A percentile compares a stretch with the other conserved stretches of the same genome.
Conservation (phyloP, 176 grass and related monocot genomes). For the Panicum miliaceum region DNA sequence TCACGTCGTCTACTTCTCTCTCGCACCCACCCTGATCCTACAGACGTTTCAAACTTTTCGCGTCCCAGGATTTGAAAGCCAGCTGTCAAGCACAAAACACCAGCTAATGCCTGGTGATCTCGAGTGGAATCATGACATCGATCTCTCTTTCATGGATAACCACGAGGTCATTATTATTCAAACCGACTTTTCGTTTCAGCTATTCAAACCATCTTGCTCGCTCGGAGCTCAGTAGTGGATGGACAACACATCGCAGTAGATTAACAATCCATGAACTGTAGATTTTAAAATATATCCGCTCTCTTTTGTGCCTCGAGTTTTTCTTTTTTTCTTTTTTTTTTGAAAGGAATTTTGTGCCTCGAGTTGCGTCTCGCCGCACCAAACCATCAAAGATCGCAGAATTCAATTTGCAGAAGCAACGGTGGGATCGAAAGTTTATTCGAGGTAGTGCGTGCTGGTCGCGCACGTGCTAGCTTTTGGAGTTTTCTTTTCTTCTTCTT, state of each 20-base stretch:
- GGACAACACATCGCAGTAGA: neutral
- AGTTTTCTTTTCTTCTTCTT: too few relatives aligned
- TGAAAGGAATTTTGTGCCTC: neutral
- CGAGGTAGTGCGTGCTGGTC: constrained; percentile 30
- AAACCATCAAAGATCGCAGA: constrained; percentile 22
- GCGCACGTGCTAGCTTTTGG: neutral
- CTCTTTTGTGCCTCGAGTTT: neutral
- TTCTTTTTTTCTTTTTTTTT: too few relatives aligned
- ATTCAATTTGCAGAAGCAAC: constrained; percentile 2
- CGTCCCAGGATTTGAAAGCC: neutral
- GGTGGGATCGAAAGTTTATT: neutral
- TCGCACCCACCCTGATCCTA: neutral
- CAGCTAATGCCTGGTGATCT: neutral
- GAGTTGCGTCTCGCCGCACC: constrained; percentile 15
- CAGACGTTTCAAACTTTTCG: neutral
- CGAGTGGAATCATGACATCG: neutral
- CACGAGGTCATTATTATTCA: constrained; percentile 14
- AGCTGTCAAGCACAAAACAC: constrained; percentile 14
- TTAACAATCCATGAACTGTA: neutral
- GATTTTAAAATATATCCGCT: constrained; percentile 4
- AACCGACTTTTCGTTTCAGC: neutral
- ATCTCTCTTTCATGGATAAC: constrained; percentile 36
- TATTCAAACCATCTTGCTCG: neutral
- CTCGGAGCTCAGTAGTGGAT: neutral
- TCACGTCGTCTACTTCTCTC: neutral